Conservation (phyloP, 129 eudicot species). For the Tagetes erecta region DNA sequence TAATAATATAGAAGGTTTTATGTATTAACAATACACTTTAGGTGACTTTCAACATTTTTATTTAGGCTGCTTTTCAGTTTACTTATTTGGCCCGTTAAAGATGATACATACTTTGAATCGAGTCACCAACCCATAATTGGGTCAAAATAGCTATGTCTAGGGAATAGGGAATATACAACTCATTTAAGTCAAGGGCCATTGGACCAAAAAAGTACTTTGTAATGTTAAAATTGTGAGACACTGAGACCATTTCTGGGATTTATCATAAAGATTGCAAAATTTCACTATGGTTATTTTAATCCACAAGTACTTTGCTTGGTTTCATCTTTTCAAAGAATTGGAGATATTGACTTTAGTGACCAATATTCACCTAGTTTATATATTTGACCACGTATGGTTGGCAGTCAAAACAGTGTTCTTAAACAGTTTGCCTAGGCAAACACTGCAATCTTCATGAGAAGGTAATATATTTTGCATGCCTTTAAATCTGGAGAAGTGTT, state of each 20-base stretch:
- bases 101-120: not conserved
- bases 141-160: not conserved
- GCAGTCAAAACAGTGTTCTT: constrained; percentile 6
- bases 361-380: not conserved
- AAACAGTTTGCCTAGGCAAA: not conserved
- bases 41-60: not conserved
- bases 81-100: not conserved
- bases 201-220: not conserved
- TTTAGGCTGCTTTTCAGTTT: not conserved
- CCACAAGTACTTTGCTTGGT: not conserved
- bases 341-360: not conserved
- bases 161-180: not conserved
- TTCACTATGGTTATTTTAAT: not conserved
- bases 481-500: not conserved
- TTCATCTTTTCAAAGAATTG: not conserved
- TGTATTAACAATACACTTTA: not conserved
- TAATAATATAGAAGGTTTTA: not conserved
- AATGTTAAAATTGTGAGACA: not conserved
- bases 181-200: not conserved
- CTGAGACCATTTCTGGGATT: not conserved
- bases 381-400: not conserved
- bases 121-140: not conserved
- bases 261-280: not conserved
- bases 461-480: not conserved
- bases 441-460: constrained; percentile 1